These are phyloP conservation scores for Sonneratia alba DNA, from an alignment of 345 rosid genomes.

Conservation along the genomic window DNA sequence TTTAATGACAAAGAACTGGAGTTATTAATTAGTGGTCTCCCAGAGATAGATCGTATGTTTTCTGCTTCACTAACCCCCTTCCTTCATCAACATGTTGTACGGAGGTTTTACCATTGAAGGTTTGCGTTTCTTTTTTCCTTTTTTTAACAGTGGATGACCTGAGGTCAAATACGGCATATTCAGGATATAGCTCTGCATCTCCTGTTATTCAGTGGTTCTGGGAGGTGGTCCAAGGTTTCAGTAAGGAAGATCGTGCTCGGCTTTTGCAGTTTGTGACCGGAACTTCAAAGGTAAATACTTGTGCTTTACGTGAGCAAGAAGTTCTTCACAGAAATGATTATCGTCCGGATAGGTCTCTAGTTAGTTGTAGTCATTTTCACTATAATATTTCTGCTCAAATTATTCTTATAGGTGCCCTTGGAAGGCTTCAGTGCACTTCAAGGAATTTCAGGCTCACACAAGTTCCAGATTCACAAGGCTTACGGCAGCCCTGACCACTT, in stretches of 20 bases:
- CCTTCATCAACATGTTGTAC: background rate
- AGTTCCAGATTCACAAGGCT: slow-evolving; percentile 97
- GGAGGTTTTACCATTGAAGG: background rate
- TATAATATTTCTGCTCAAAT: background rate
- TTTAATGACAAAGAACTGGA: slow-evolving; percentile 94
- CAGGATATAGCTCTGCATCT: slow-evolving; percentile 86
- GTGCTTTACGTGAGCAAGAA: background rate
- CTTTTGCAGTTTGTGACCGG: slow-evolving; percentile 95
- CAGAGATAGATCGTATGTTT: slow-evolving; percentile 84
- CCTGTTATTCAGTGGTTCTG: slow-evolving; percentile 97
- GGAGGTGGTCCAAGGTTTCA: slow-evolving; percentile 94
- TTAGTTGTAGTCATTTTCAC: background rate
- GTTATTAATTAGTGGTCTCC: slow-evolving; percentile 88
- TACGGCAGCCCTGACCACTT: slow-evolving; percentile 86
- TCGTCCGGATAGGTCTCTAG: background rate
- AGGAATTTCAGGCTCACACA: slow-evolving; percentile 92
- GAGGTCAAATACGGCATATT: slow-evolving; percentile 86
- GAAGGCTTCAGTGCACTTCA: slow-evolving; percentile 96
- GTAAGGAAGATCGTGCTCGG: slow-evolving; percentile 95
- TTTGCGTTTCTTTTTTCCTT: background rate
- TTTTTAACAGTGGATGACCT: slow-evolving; percentile 74
- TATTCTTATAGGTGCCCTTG: slow-evolving; percentile 56
- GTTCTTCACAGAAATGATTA: background rate
- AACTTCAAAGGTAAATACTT: slow-evolving; percentile 66
- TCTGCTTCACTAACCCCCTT: background rate